Percentiles rank a stretch among this genome's conserved stretches.
phyloP scores from a whole-genome alignment of 1,284 basidiomycete species.

The Erythrobasidium hasegawianum region DNA sequence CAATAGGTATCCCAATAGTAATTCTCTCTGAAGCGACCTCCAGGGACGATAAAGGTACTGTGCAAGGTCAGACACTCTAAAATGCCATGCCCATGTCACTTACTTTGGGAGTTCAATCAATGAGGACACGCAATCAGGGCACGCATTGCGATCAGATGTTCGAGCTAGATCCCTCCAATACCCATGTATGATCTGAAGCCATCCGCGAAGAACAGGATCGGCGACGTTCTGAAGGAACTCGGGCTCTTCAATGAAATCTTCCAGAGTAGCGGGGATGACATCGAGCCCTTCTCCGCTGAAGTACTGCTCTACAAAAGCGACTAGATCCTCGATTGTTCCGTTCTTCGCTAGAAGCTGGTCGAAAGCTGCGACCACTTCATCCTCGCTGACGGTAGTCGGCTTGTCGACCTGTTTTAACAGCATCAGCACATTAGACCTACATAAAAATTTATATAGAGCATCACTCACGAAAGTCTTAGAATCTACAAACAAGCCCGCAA shows the following conservation, averaged over 20 bases:
- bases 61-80: too few species aligned
- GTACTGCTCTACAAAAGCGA: conserved; percentile 67
- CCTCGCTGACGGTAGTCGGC: conserved; percentile 65
- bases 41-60: conserved; percentile 83
- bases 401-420: conserved; percentile 50
- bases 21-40: conserved; percentile 61
- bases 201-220: conserved; percentile 67
- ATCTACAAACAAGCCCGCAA: conserved; percentile 71
- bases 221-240: conserved; percentile 68
- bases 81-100: too few species aligned
- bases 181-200: conserved; percentile 70
- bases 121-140: conserved; percentile 66
- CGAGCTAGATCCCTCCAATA: conserved; percentile 56
- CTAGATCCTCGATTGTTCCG: conserved; percentile 52
- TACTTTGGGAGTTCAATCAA: conserved; percentile 55
- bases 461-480: conserved; percentile 75
- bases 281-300: conserved; percentile 82
- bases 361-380: conserved; percentile 68
- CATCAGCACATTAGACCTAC: too few species aligned
- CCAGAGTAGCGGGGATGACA: conserved; percentile 61
- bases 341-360: conserved; percentile 52
- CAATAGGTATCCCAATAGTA: conserved; percentile 66
- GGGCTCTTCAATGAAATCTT: conserved; percentile 62
- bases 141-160: conserved; percentile 29
- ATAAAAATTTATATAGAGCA: too few species aligned